Conservation (phyloP, 2,329 filamentous ascomycete species). For the Lasiodiplodia citricola region DNA sequence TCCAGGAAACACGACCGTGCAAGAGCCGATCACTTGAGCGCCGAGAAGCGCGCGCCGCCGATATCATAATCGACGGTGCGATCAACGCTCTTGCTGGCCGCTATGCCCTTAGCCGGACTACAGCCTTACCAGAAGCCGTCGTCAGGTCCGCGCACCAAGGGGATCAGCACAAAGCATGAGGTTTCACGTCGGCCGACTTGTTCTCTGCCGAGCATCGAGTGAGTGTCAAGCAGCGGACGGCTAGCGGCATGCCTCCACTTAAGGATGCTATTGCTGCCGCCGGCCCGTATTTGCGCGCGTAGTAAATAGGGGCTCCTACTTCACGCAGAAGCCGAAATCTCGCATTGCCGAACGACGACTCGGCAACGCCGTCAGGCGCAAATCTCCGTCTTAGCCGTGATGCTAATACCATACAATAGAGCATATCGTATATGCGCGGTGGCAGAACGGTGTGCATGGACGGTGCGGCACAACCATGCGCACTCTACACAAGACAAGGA, state of each 20-base stretch:
- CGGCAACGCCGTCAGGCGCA: neutral
- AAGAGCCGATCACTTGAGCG: slow-evolving; percentile 3
- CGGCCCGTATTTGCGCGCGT: slow-evolving; percentile 5
- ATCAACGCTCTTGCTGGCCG: slow-evolving; percentile 6
- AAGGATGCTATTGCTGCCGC: neutral
- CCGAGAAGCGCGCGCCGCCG: slow-evolving; percentile 3
- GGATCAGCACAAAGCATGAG: neutral
- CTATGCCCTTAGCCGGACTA: neutral
- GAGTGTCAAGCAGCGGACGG: neutral
- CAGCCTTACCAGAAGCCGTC: slow-evolving; percentile 20
- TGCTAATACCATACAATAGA: neutral
- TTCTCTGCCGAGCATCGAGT: neutral
- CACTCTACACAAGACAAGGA: slow-evolving; percentile 16
- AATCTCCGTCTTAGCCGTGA: slow-evolving; percentile 9
- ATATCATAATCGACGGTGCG: slow-evolving; percentile 13
- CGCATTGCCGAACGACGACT: neutral
- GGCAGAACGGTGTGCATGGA: neutral
- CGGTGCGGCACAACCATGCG: neutral
- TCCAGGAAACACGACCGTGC: neutral
- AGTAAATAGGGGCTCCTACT: neutral
- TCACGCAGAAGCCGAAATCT: neutral
- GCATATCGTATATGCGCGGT: neutral
- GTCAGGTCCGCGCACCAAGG: neutral
- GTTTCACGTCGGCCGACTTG: neutral
- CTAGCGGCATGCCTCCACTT: neutral